phyloP scores from a whole-genome alignment of 2,329 filamentous ascomycete genomes.

The Leptographium procerum region DNA sequence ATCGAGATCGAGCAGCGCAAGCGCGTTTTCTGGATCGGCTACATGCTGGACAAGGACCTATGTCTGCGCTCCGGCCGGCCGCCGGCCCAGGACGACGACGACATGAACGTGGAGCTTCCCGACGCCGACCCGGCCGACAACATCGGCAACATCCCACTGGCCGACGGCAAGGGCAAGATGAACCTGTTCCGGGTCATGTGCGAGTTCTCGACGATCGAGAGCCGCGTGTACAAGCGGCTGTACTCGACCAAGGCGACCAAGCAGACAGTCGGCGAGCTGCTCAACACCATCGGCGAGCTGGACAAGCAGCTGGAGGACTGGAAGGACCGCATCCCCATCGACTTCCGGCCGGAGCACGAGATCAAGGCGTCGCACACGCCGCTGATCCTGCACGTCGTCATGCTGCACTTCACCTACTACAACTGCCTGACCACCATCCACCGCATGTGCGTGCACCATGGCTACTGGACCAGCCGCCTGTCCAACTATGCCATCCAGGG shows the following conservation, averaged over 20 bases:
- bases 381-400: conserved; percentile 86
- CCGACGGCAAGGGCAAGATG: conserved; percentile 82
- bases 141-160: conserved; percentile 84
- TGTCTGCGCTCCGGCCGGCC: conserved; percentile 48
- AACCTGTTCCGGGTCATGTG: conserved; percentile 93
- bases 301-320: conserved; percentile 84
- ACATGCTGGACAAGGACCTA: conserved; percentile 53
- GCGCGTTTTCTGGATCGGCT: conserved; percentile 55
- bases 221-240: conserved; percentile 82
- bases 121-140: conserved; percentile 85
- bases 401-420: conserved; percentile 94
- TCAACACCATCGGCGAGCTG: conserved; percentile 92
- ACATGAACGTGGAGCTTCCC: conserved; percentile 92
- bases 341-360: conserved; percentile 94
- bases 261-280: conserved; percentile 80
- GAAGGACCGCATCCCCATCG: conserved; percentile 91
- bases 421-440: conserved; percentile 97
- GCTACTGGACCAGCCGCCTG: conserved; percentile 92
- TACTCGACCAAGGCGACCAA: conserved; percentile 90
- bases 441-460: conserved; percentile 95
- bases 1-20: conserved; percentile 85
- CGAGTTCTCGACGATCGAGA: conserved; percentile 82
- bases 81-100: conserved; percentile 51
- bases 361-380: conserved; percentile 89
- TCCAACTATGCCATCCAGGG: conserved; percentile 95